Evolutionary conservation across 2,329 filamentous ascomycete species (phyloP), one percentile per base, ranked within the genome.

Genomic region (Diatrype stigma): DNA sequence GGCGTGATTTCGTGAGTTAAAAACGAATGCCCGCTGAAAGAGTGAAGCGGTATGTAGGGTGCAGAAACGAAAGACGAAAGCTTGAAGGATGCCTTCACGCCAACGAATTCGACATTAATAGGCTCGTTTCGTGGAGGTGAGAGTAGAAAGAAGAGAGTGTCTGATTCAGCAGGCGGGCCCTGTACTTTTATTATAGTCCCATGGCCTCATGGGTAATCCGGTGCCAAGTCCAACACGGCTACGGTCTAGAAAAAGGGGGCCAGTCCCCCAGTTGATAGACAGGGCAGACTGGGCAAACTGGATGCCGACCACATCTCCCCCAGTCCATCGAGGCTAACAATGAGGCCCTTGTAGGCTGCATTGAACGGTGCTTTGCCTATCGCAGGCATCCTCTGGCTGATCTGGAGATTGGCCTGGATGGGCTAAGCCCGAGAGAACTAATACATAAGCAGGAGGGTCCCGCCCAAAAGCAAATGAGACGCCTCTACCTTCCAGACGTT

Each of bases 11-110:
- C 62, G 60, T 64, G 53, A 51, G 57, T 26, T 30, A 58, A 63
- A 70, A 87, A 87, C 73, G 85, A 89, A 77, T 84, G 86, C 82
- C 88, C 87, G 88, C 88, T 91, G 75, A 92, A 90, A 71, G 89
- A 90, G 84, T 90, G 87, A 89, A 89, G 86, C 86, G 85, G 85
- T 86, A 66, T 72, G 77, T 67, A 62, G 63, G 65, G 61, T 63
- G 67, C 67, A 63, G 70, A 76, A 75, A 68, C 69, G 75, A 73
- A 73, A 66, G 73, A 74, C 71, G 75, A 78, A 77, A 77, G 73
- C 71, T 65, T 70, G 67, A 51, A 62, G n/a, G 61, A 67, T 65
- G 65, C 67, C 70, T 70, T 71, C 73, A 72, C 70, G 72, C 75
- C 72, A 74, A 75, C 70, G 72, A 73, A 72, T 72, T 73, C 70